Base-by-base conservation (phyloP, 495 filamentous ascomycete species). In the Annulohypoxylon nitens region DNA sequence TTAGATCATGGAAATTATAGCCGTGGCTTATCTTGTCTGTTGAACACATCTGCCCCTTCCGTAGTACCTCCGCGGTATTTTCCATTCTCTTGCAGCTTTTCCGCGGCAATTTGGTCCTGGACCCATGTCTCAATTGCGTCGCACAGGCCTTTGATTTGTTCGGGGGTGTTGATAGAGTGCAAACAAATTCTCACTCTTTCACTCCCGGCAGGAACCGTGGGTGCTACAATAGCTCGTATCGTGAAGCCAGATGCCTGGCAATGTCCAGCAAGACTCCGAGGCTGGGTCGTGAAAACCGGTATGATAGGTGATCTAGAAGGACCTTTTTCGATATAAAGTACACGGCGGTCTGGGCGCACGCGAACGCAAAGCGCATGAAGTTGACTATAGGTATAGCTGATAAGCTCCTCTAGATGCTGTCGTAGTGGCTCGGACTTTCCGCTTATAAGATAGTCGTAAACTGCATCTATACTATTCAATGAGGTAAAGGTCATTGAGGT, bases 401-500 rank as follows among this genome's bases (percentile, higher is more conserved):
- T 79, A 20, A 80, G 76, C 20, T n/a, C 50, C 39, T 68, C 50
- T 2, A 79, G 55, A 20, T 76, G 59, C 25, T 59, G 43, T 23
- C 78, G 67, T 60, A 83, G 79, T 18, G 75, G 55, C 25, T 81
- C 78, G 4, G 86, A 84, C 45, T 77, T 67, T 11, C 85, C 85
- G 12, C 76, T 71, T 3, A 76, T 73, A n/a, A 91, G 76, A 36
- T 88, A 82, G 7, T 78, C 63, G 68, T 90, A 91, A 3, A 81
- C 78, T 0, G 79, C 80, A 51, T 79, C 75, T 53, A 91, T 87
- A 50, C 81, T 83, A 5, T 79, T 84, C 26, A 91, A 76, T 1
- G 83, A 76, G 2, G 89, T 86, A 47, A 86, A 88, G 3, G 85
- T 79, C 83, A 89, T 84, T 36, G 83, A 82, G 0, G 89, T 91